Conservation (phyloP, 352 stramenopile species). For the Phytopythium chamaehyphon region DNA sequence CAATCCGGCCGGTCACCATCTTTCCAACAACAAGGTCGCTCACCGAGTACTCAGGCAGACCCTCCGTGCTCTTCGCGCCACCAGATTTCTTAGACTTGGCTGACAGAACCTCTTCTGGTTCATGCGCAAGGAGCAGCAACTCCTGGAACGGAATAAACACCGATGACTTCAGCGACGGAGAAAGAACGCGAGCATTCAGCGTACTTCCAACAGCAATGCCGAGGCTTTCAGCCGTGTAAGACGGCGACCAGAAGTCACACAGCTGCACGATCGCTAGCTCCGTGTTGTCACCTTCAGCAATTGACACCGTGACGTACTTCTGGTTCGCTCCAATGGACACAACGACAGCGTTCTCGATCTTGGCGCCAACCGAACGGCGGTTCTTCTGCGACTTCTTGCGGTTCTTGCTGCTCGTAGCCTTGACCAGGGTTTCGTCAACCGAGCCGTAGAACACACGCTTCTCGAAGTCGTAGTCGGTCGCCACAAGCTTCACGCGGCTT, state of each 20-base stretch:
- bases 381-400: conserved; percentile 66
- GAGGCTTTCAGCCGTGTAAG: conserved; percentile 39
- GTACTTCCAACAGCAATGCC: conserved; percentile 48
- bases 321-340: conserved; percentile 46
- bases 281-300: conserved; percentile 24
- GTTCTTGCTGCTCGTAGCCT: conserved; percentile 59
- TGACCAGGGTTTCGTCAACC: conserved; percentile 42
- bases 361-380: conserved; percentile 36
- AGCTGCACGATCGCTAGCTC: conserved; percentile 67
- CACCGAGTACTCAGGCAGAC: conserved; percentile 65
- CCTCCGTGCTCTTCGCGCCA: conserved; percentile 25
- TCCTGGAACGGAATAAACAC: conserved; percentile 73
- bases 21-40: conserved; percentile 62
- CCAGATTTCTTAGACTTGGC: conserved; percentile 19
- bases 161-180: conserved; percentile 31
- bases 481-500: conserved; percentile 62
- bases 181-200: conserved; percentile 39
- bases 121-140: conserved; percentile 54
- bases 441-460: conserved; percentile 78
- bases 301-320: conserved; percentile 67
- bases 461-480: conserved; percentile 85
- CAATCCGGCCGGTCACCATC: conserved; percentile 63
- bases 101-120: conserved; percentile 47
- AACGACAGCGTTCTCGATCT: conserved; percentile 41
- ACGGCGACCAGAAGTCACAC: conserved; percentile 76